Evolutionary conservation across 352 stramenopile species (phyloP), one percentile per base, ranked within the genome.

Genomic region (Paralagenidium karlingii): DNA sequence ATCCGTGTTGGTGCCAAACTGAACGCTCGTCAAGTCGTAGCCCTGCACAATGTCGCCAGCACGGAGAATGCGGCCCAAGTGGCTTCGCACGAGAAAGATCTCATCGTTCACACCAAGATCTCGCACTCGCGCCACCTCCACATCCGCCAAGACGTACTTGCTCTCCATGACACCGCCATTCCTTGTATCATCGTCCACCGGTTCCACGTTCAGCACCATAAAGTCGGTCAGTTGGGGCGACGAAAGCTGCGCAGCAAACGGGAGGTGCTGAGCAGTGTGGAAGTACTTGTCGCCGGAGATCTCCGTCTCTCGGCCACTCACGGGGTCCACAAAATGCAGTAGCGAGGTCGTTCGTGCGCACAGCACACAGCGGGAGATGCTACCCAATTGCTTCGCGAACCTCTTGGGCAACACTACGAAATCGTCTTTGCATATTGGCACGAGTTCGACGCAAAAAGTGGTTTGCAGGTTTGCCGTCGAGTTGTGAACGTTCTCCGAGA

Each of bases 51-150:
- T 69, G 44, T 89, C 71, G 12, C 75, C 71, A 1, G 65, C 69
- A 24, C 59, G 43, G 28, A 89, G 51, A 19, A 78, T 42, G 5
- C 49, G 55, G 15, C 71, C 71, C 26, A 89, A 52, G 38, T 89
- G 75, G 31, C 53, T 81, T 4, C 63, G 61, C 9, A 83, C 52
- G 18, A 71, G 43, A 47, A 79, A 85, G 16, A 63, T 82, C 44
- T 63, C 82, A 43, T 89, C 75, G 49, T 86, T 89, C 27, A 80
- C 68, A 21, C 75, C 75, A 55, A 89, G 84, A 47, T 89, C 75
- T 34, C 59, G 71, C 16, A 44, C 63, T 10, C 69, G 64, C 32
- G 69, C 68, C 26, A 89, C 63, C 40, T 85, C 71, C 27, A 89
- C 57, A 34, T 84, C 66, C 3, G 69, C 71, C 29, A 86, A 39